phyloP scores from a whole-genome alignment of 1,284 basidiomycete genomes.

The Moesziomyces globuligerus region DNA sequence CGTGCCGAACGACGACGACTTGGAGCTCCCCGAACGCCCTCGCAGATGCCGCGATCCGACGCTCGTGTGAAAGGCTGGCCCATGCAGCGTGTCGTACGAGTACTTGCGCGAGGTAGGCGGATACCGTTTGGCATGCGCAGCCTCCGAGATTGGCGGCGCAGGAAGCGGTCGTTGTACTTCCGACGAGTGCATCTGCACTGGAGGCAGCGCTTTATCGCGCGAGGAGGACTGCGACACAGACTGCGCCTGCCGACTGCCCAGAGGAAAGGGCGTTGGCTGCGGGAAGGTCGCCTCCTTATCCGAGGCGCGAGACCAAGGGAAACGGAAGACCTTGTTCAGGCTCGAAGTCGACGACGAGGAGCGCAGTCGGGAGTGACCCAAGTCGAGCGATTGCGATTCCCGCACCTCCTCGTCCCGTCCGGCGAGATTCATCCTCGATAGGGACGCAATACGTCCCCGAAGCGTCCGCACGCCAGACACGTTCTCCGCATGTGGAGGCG shows the following conservation, averaged over 20 bases:
- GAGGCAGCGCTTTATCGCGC: slow-evolving; percentile 13
- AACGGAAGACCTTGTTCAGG: slow-evolving; percentile 41
- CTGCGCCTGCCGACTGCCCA: slow-evolving; percentile 11
- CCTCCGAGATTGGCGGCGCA: slow-evolving; percentile 14
- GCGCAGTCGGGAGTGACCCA: slow-evolving; percentile 18
- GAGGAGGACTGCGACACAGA: slow-evolving; percentile 3
- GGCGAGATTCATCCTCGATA: slow-evolving; percentile 14
- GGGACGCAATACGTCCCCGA: slow-evolving; percentile 21
- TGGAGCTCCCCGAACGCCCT: slow-evolving; percentile 35
- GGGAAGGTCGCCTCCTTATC: slow-evolving; percentile 19
- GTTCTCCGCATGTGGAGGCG: neutral
- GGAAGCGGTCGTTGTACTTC: slow-evolving; percentile 12
- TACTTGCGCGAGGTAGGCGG: slow-evolving; percentile 39
- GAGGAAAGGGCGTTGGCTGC: slow-evolving; percentile 19
- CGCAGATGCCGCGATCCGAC: slow-evolving; percentile 27
- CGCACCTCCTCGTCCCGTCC: slow-evolving; percentile 1
- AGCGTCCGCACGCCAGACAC: slow-evolving; percentile 10
- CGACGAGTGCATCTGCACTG: slow-evolving; percentile 11
- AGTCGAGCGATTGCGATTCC: neutral
- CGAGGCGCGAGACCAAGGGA: slow-evolving; percentile 27
- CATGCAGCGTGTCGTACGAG: slow-evolving; percentile 31
- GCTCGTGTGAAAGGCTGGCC: slow-evolving; percentile 20
- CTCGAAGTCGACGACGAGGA: slow-evolving; percentile 30
- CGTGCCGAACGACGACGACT: slow-evolving; percentile 33
- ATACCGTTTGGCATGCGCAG: slow-evolving; percentile 17